Evolutionary conservation across 2,329 filamentous ascomycete genomes (phyloP).

Genomic region (Alternaria sp.): DNA sequence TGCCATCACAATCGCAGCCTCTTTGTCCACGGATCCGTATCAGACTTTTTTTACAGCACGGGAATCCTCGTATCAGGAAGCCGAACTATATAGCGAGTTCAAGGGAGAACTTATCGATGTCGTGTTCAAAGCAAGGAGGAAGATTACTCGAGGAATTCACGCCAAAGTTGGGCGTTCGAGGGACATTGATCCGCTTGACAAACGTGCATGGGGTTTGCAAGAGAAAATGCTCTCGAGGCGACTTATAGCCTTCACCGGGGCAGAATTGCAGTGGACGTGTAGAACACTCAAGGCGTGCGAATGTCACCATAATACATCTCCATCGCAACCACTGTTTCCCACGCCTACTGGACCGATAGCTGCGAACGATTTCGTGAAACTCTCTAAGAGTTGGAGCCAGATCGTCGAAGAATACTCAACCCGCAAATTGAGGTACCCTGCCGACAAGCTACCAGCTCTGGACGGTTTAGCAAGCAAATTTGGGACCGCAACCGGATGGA

Average conservation of each 20-base stretch:
- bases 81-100: not conserved
- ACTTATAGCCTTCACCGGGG: conserved; percentile 8
- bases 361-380: not conserved
- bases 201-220: conserved; percentile 6
- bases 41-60: not conserved
- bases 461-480: not conserved
- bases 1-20: conserved; percentile 8
- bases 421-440: not conserved
- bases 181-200: not conserved
- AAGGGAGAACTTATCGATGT: not conserved
- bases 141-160: conserved; percentile 3
- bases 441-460: not conserved
- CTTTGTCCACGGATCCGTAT: conserved; percentile 1
- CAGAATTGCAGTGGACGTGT: conserved; percentile 11
- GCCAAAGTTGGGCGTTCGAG: conserved; percentile 1
- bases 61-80: not conserved
- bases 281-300: conserved; percentile 5
- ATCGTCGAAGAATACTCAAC: not conserved
- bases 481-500: not conserved
- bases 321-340: not conserved
- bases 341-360: not conserved
- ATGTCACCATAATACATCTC: not conserved
- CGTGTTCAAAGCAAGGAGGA: conserved; percentile 10
- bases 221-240: conserved; percentile 7
- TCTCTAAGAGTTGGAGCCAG: not conserved